These are phyloP conservation scores for Fusarium algeriense DNA, from an alignment of 2,329 filamentous ascomycete species.

Conservation along the genomic window DNA sequence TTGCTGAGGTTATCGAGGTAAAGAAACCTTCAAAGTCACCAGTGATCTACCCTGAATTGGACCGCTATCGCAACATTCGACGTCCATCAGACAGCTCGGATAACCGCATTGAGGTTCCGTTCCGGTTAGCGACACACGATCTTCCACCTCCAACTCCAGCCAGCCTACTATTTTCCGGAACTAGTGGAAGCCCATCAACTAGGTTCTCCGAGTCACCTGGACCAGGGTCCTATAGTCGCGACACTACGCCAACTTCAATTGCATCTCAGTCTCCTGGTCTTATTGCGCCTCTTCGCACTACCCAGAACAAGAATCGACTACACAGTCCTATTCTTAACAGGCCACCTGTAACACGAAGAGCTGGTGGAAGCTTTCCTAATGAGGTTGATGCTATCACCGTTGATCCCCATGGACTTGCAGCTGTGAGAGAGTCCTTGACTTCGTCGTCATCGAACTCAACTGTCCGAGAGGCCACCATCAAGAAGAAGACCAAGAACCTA, in stretches of 20 bases:
- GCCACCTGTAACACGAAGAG: constrained; percentile 71
- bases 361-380: constrained; percentile 66
- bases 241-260: constrained; percentile 82
- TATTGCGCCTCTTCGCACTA: constrained; percentile 61
- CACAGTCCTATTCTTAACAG: constrained; percentile 67
- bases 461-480: constrained; percentile 64
- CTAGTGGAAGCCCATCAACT: constrained; percentile 80
- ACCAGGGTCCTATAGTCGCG: constrained; percentile 78
- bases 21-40: constrained; percentile 57
- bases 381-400: constrained; percentile 60
- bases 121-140: constrained; percentile 72
- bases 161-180: constrained; percentile 67
- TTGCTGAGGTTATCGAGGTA: constrained; percentile 58
- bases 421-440: constrained; percentile 76
- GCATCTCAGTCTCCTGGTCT: constrained; percentile 79
- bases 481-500: constrained; percentile 58
- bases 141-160: constrained; percentile 73
- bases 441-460: constrained; percentile 81
- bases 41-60: constrained; percentile 70
- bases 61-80: constrained; percentile 67
- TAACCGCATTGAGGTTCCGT: constrained; percentile 61
- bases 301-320: constrained; percentile 63
- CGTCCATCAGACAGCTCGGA: constrained; percentile 53
- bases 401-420: constrained; percentile 70
- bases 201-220: constrained; percentile 79